Conservation (phyloP, 2,329 filamentous ascomycete genomes). For the Chrysoporthe cubensis region DNA sequence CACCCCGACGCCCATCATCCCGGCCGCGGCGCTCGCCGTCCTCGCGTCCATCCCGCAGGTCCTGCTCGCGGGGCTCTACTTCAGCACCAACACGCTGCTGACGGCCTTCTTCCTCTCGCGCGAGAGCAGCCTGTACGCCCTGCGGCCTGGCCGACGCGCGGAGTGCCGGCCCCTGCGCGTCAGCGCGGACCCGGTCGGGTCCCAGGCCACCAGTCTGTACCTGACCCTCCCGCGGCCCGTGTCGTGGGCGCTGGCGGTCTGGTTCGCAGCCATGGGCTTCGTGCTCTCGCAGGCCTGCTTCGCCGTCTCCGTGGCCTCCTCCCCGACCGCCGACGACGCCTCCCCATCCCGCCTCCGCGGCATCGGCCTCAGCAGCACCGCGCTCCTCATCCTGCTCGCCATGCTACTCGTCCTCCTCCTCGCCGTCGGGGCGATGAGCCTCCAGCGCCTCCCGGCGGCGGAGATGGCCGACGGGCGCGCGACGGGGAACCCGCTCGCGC, state of each 20-base stretch:
- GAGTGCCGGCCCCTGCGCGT: conserved; percentile 48
- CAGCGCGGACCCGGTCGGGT: conserved; percentile 46
- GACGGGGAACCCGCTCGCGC: conserved; percentile 52
- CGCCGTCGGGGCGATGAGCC: conserved; percentile 43
- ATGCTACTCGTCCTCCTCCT: conserved; percentile 43
- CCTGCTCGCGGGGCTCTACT: conserved; percentile 51
- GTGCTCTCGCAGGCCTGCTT: conserved; percentile 51
- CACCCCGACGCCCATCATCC: conserved; percentile 26
- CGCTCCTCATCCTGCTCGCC: conserved; percentile 46
- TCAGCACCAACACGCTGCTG: conserved; percentile 51
- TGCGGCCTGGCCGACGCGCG: conserved; percentile 12
- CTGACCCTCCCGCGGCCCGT: conserved; percentile 53
- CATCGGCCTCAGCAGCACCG: conserved; percentile 48
- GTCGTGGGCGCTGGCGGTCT: conserved; percentile 48
- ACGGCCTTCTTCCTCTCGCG: conserved; percentile 54
- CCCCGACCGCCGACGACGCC: conserved; percentile 3
- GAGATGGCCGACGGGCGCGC: conserved; percentile 41
- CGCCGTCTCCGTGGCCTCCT: conserved; percentile 32
- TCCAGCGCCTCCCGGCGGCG: conserved; percentile 44
- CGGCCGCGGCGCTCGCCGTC: conserved; percentile 36
- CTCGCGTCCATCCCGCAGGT: conserved; percentile 54
- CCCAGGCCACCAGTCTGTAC: conserved; percentile 52
- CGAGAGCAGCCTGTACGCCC: conserved; percentile 51
- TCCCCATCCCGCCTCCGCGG: conserved; percentile 33
- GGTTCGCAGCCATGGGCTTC: conserved; percentile 51